Percentiles rank a stretch among this genome's conserved stretches.
These are phyloP conservation scores for Dalbergia cultrata DNA, from an alignment of 306 rosid genomes.

Conservation along the genomic window DNA sequence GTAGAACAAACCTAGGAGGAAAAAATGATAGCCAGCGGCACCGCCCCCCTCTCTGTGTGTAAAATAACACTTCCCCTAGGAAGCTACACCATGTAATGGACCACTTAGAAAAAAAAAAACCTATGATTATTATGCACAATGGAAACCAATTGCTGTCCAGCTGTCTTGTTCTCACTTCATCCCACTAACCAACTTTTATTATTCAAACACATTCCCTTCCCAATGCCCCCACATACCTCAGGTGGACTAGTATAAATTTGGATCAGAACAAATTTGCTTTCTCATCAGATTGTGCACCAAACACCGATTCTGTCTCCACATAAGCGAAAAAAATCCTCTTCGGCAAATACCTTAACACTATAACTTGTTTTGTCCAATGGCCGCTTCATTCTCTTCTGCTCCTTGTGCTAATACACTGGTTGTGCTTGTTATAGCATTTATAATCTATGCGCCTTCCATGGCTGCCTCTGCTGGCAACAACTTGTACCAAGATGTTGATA, in stretches of 20 bases:
- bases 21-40: conserved; percentile 6
- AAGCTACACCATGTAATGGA: conserved; percentile 46
- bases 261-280: neutral
- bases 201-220: conserved; percentile 40
- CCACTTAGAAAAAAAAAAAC: conserved; percentile 32
- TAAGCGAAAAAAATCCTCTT: neutral
- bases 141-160: conserved; percentile 46
- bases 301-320: conserved; percentile 22
- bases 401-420: conserved; percentile 22
- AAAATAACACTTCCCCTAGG: conserved; percentile 17
- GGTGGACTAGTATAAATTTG: conserved; percentile 39
- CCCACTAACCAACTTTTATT: conserved; percentile 48
- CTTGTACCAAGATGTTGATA: conserved; percentile 60
- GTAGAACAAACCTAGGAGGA: conserved; percentile 41
- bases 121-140: conserved; percentile 21
- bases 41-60: conserved; percentile 8
- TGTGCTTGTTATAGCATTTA: conserved; percentile 7
- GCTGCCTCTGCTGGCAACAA: conserved; percentile 45
- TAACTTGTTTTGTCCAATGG: conserved; percentile 27
- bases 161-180: conserved; percentile 44
- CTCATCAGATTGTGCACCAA: neutral
- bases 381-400: conserved; percentile 22
- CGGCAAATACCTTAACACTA: neutral
- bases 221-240: conserved; percentile 5
- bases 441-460: conserved; percentile 13